Evolutionary conservation across 2,329 filamentous ascomycete genomes (phyloP).

Genomic region (Ophiocordyceps robertsii): DNA sequence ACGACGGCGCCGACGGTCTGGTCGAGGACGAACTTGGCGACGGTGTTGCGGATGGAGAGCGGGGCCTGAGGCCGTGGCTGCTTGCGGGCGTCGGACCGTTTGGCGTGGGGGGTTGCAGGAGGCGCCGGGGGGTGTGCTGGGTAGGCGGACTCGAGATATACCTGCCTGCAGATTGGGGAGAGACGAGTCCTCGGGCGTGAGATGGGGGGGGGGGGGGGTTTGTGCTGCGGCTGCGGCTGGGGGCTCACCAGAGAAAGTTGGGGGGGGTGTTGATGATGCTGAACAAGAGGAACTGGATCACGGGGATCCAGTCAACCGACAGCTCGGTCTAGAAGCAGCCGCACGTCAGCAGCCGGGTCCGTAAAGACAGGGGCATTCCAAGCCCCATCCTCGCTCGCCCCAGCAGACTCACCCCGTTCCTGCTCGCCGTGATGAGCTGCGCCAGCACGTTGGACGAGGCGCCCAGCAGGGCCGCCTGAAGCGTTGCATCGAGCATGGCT

Average conservation of each 20-base stretch:
- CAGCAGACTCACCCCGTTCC: constrained; percentile 33
- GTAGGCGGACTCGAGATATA: constrained; percentile 60
- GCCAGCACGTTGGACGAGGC: constrained; percentile 61
- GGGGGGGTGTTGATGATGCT: constrained; percentile 61
- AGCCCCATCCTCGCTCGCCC: no score
- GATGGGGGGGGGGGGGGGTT: no score
- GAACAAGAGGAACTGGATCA: constrained; percentile 68
- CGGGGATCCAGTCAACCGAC: constrained; percentile 48
- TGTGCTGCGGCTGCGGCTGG: no score
- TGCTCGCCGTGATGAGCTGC: constrained; percentile 53
- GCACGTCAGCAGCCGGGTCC: no score
- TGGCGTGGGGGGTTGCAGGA: constrained; percentile 16
- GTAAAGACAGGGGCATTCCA: no score
- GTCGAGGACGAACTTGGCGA: constrained; percentile 54
- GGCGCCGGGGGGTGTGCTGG: constrained; percentile 45
- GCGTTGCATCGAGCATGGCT: constrained; percentile 43
- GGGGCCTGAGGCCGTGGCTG: constrained; percentile 7
- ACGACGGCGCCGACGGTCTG: constrained; percentile 51
- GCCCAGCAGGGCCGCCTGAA: constrained; percentile 53
- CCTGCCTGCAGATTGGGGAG: constrained; percentile 40
- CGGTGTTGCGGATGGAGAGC: constrained; percentile 49
- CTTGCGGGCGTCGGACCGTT: constrained; percentile 10
- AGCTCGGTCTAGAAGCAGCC: neutral
- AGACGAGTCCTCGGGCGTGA: neutral
- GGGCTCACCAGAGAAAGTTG: constrained; percentile 69